Conservation (phyloP, 179 eudicot species). For the Silene vulgaris region DNA sequence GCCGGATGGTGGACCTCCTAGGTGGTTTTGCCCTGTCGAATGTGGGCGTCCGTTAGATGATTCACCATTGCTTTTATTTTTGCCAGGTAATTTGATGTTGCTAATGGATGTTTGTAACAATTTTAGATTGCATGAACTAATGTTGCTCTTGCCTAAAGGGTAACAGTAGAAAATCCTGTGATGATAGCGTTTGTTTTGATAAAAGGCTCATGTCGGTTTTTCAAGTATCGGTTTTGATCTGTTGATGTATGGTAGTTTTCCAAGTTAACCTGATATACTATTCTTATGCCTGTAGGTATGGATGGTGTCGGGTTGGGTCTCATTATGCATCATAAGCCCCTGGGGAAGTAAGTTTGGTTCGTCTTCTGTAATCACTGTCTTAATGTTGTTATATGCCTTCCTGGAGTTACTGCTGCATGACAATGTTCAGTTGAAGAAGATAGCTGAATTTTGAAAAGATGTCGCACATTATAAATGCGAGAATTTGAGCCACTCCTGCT, state of each 20-base stretch:
- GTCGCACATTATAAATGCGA: background rate
- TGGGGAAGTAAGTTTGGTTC: slow-evolving; percentile 54
- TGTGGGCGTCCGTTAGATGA: slow-evolving; percentile 51
- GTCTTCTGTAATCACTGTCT: slow-evolving; percentile 11
- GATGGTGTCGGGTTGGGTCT: slow-evolving; percentile 83
- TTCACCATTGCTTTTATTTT: slow-evolving; percentile 66
- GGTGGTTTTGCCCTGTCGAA: slow-evolving; percentile 72
- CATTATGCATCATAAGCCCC: slow-evolving; percentile 62
- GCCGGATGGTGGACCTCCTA: slow-evolving; percentile 68
- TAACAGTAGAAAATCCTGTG: too few relatives aligned
- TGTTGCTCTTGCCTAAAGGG: too few relatives aligned
- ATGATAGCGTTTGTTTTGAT: background rate
- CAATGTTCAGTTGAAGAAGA: background rate
- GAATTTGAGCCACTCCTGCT: too few relatives aligned
- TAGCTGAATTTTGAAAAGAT: background rate
- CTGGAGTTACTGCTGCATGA: background rate
- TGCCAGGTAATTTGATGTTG: slow-evolving; percentile 53
- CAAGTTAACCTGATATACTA: slow-evolving; percentile 10
- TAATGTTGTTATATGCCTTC: background rate
- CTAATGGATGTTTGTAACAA: background rate
- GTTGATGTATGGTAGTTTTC: background rate
- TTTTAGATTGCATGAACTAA: background rate
- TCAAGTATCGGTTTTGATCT: background rate
- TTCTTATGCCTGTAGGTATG: slow-evolving; percentile 42
- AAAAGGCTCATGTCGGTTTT: background rate